A percentile compares a stretch with the other conserved stretches of the same genome.
Evolutionary conservation across 1,284 basidiomycete genomes (phyloP).

Genomic region (Pseudozyma sp.): DNA sequence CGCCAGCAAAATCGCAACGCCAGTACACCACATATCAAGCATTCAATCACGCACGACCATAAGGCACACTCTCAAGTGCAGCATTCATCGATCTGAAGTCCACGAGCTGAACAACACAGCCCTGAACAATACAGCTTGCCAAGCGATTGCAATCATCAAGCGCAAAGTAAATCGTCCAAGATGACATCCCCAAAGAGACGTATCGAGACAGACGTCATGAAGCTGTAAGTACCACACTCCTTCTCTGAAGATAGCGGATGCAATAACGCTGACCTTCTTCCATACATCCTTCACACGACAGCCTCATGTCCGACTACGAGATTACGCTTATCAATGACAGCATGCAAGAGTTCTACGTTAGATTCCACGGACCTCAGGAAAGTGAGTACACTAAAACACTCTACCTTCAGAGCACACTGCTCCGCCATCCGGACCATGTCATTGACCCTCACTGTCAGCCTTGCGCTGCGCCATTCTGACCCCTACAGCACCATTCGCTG

Average conservation of each 20-base stretch:
- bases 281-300: conserved; percentile 6
- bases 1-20: neutral
- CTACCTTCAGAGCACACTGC: neutral
- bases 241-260: too few relatives aligned
- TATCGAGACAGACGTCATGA: conserved; percentile 99
- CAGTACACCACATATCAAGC: neutral
- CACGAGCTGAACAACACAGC: neutral
- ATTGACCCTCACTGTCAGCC: conserved; percentile 1
- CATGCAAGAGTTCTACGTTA: conserved; percentile 98
- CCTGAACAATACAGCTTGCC: neutral
- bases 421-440: neutral
- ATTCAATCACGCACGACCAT: too few relatives aligned
- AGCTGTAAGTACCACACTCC: conserved; percentile 77
- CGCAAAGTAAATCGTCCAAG: neutral
- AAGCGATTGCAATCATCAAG: neutral
- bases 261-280: neutral
- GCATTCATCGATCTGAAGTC: too few relatives aligned
- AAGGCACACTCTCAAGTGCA: too few relatives aligned
- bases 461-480: neutral
- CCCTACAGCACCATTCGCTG: conserved; percentile 85
- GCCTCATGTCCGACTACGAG: conserved; percentile 73
- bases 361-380: conserved; percentile 91
- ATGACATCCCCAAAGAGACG: conserved; percentile 83
- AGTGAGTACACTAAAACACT: conserved; percentile 75
- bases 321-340: conserved; percentile 96